Conservation (phyloP, 1,284 basidiomycete genomes). For the Pterula multifida region DNA sequence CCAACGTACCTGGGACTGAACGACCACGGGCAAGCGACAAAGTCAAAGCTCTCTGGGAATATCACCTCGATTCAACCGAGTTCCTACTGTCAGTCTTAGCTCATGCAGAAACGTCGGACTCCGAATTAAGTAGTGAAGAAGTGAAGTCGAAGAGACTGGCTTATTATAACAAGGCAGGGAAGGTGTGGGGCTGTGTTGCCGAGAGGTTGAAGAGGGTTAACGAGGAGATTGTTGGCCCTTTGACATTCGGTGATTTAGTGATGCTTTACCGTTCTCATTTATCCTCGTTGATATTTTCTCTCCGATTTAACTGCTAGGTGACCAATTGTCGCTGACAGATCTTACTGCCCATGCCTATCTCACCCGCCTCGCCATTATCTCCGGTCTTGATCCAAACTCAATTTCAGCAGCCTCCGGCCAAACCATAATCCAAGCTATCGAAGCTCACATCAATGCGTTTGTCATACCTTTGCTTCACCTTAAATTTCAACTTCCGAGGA, state of each 20-base stretch:
- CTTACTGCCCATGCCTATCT: slow-evolving; percentile 75
- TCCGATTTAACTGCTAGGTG: slow-evolving; percentile 42
- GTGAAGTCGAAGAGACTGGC: slow-evolving; percentile 40
- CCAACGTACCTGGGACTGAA: background rate
- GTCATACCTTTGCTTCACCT: slow-evolving; percentile 21
- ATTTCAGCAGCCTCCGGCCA: slow-evolving; percentile 31
- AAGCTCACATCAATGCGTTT: slow-evolving; percentile 20
- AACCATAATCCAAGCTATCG: slow-evolving; percentile 34
- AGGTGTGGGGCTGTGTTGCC: slow-evolving; percentile 25
- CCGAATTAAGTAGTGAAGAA: slow-evolving; percentile 41
- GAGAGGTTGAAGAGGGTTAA: slow-evolving; percentile 30
- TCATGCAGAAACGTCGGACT: slow-evolving; percentile 29
- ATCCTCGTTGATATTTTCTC: slow-evolving; percentile 20
- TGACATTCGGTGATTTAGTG: slow-evolving; percentile 45
- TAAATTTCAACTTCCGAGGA: slow-evolving; percentile 32
- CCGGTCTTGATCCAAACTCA: slow-evolving; percentile 31
- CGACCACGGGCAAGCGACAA: slow-evolving; percentile 21
- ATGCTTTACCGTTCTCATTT: slow-evolving; percentile 15
- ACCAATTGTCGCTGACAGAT: slow-evolving; percentile 72
- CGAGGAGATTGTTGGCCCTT: slow-evolving; percentile 59
- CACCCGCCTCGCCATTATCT: slow-evolving; percentile 44
- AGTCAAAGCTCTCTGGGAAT: slow-evolving; percentile 44
- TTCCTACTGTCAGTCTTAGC: slow-evolving; percentile 31
- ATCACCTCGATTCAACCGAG: slow-evolving; percentile 35
- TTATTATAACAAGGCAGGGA: slow-evolving; percentile 27